Conservation (phyloP, 441 rosid genomes). For the Flueggea neowawraea region DNA sequence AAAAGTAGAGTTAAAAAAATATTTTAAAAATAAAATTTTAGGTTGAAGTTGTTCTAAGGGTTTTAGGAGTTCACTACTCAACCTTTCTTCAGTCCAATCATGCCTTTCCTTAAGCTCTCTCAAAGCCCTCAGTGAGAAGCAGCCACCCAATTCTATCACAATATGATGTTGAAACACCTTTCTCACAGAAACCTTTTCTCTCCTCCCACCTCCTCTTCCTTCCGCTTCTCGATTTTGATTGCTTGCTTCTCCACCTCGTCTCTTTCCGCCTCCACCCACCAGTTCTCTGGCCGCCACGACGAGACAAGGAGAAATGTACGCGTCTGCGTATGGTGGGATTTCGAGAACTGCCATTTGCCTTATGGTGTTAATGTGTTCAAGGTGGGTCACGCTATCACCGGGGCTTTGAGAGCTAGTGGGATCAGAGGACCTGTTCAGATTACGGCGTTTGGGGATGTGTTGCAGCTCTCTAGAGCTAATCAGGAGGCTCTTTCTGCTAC, state of each 20-base stretch:
- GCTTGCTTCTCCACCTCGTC: conserved; percentile 37
- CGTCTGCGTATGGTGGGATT: conserved; percentile 98
- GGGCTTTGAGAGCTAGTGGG: conserved; percentile 66
- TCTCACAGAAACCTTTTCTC: conserved; percentile 12
- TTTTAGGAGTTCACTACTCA: too few relatives aligned
- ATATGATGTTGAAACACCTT: conserved; percentile 5
- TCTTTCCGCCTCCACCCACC: conserved; percentile 8
- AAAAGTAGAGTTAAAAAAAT: too few relatives aligned
- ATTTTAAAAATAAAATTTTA: too few relatives aligned
- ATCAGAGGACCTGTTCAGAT: conserved; percentile 91
- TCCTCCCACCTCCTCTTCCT: conserved; percentile 7
- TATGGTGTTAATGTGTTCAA: conserved; percentile 56
- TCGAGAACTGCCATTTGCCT: conserved; percentile 78
- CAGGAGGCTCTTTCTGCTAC: conserved; percentile 76
- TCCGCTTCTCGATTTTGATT: conserved; percentile 23
- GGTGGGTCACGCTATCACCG: conserved; percentile 48
- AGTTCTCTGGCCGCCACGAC: conserved; percentile 23
- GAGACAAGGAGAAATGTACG: conserved; percentile 51
- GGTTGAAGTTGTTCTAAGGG: too few relatives aligned
- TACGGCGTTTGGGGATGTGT: conserved; percentile 76
- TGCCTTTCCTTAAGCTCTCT: too few relatives aligned
- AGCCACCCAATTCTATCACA: too few relatives aligned
- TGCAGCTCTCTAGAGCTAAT: conserved; percentile 58
- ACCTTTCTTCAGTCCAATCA: too few relatives aligned
- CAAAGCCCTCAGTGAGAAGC: too few relatives aligned